A percentile compares a stretch with the other conserved stretches of the same genome.
Evolutionary conservation across 1,284 basidiomycete genomes (phyloP).

Genomic region (Fomitopsis betulina): DNA sequence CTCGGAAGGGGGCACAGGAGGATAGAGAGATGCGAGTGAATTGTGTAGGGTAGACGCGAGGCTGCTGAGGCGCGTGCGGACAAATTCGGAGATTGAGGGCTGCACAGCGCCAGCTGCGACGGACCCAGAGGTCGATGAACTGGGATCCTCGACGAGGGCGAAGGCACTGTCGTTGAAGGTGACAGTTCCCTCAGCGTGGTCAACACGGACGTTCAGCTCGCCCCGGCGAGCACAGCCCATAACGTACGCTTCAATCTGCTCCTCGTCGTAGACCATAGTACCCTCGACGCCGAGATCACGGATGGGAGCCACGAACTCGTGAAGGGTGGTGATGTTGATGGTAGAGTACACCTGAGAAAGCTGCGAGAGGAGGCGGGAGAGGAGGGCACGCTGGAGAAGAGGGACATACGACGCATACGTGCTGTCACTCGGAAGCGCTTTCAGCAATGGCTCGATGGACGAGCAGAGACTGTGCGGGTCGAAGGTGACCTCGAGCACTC

Average conservation of each 20-base stretch:
- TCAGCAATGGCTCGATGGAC: constrained; percentile 80
- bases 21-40: constrained; percentile 53
- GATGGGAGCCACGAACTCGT: constrained; percentile 75
- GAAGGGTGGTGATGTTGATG: constrained; percentile 76
- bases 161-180: constrained; percentile 83
- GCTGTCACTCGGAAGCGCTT: constrained; percentile 51
- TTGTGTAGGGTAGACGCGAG: constrained; percentile 74
- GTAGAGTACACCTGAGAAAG: constrained; percentile 93
- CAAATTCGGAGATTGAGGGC: constrained; percentile 63
- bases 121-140: constrained; percentile 29
- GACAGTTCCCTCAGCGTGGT: constrained; percentile 87
- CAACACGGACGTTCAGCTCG: constrained; percentile 85
- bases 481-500: constrained; percentile 91
- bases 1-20: constrained; percentile 38
- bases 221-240: constrained; percentile 90
- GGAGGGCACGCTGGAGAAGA: constrained; percentile 88
- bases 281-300: constrained; percentile 47
- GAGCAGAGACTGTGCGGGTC: constrained; percentile 90
- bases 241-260: constrained; percentile 87
- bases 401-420: constrained; percentile 81
- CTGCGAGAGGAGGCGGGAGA: constrained; percentile 92
- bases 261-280: constrained; percentile 55
- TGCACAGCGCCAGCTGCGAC: constrained; percentile 49
- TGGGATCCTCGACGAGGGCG: constrained; percentile 42
- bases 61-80: constrained; percentile 72